Base-by-base conservation (phyloP, 2,329 filamentous ascomycete species). In the Fusarium lateritium region DNA sequence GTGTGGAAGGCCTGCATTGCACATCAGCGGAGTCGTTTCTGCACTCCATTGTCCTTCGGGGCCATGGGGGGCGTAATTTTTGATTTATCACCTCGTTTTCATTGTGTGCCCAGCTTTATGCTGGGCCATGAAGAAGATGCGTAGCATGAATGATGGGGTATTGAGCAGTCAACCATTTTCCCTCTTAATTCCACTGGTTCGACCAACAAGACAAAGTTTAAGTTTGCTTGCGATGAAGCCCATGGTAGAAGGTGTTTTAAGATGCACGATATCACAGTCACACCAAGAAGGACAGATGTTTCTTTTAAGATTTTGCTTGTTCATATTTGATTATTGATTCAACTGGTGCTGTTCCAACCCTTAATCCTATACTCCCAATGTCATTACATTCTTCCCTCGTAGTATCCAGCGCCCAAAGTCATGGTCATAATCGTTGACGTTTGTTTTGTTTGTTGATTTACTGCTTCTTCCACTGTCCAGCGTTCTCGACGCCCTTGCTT, bases 401-500 rank as follows among this genome's bases (percentile, higher is more conserved):
- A 11, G 34, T 28, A 26, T 15, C 31, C 24, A 21, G 19, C 19
- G 14, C n/a, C 28, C 26, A n/a, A 26, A 5, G 3, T 31, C 11
- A 26, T 54, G 17, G 22, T 62, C 17, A 14, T 47, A 5, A 8
- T 38, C 8, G 36, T 19, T 19, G 36, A 21, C 10, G 3, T 31
- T 56, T 21, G 11, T 51, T 42, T 13, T 6, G 36, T 44, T 24
- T 17, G 21, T 33, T 31, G 14, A 50, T 21, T 58, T 67, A 75
- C 65, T 75, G 65, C 62, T 78, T 81, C 79, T 85, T 86, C 86
- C 86, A 88, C 74, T 88, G 77, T 5, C 88, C 87, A 13, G 87
- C 87, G 71, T 88, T 80, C 77, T 89, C 86, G 8, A 86, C 83
- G 0, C 87, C 86, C 77, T 85, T 83, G 15, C 84, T 83, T 3